phyloP scores from a whole-genome alignment of 1,139 yeast genomes.

The Geotrichum australiense region DNA sequence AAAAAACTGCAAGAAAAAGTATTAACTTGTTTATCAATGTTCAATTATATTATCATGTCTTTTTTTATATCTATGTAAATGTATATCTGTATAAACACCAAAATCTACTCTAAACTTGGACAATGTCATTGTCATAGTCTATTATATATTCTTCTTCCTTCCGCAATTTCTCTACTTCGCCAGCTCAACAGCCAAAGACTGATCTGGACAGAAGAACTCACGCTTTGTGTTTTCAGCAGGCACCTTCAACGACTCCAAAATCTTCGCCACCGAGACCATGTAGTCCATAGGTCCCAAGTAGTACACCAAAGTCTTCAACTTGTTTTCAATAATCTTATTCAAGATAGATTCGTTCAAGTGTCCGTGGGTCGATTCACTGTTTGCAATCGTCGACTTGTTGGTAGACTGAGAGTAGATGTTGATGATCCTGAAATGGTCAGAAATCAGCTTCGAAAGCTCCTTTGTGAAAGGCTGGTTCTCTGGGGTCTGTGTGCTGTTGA shows the following conservation, averaged over 20 bases:
- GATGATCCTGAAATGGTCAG: conserved; percentile 21
- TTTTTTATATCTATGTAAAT: too few relatives aligned
- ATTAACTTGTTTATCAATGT: too few relatives aligned
- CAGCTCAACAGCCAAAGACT: conserved; percentile 13
- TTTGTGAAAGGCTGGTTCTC: conserved; percentile 22
- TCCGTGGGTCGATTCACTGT: conserved; percentile 16
- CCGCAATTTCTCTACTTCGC: neutral
- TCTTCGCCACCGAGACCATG: conserved; percentile 16
- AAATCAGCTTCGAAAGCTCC: conserved; percentile 19
- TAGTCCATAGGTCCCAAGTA: conserved; percentile 17
- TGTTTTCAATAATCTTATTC: conserved; percentile 7
- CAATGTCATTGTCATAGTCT: too few relatives aligned
- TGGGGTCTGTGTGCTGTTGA: conserved; percentile 25
- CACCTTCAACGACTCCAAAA: conserved; percentile 12
- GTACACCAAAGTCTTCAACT: conserved; percentile 12
- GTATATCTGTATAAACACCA: too few relatives aligned
- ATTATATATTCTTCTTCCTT: too few relatives aligned
- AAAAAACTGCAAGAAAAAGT: too few relatives aligned
- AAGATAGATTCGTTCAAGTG: conserved; percentile 21
- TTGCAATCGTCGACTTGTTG: conserved; percentile 4
- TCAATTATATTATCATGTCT: too few relatives aligned
- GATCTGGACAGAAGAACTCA: conserved; percentile 19
- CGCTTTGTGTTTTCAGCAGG: conserved; percentile 16
- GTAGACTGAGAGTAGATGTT: conserved; percentile 20
- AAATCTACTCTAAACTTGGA: too few relatives aligned